Conservation (phyloP, 2,329 filamentous ascomycete species). For the Epichloe amarillans region DNA sequence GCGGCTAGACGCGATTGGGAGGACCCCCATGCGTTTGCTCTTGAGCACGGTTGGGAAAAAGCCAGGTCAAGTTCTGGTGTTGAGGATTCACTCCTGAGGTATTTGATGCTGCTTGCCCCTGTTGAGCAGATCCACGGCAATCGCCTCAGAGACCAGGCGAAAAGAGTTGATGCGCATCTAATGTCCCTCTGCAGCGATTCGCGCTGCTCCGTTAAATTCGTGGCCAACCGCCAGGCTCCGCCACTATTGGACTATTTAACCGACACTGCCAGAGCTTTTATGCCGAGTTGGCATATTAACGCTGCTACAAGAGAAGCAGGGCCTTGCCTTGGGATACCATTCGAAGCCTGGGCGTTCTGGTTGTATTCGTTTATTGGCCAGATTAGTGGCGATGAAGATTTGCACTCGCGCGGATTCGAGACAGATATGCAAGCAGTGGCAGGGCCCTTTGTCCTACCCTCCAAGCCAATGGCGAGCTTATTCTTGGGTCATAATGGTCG, state of each 20-base stretch:
- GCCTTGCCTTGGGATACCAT: constrained; percentile 22
- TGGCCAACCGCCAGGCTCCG: constrained; percentile 17
- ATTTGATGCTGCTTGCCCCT: constrained; percentile 22
- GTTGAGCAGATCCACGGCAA: constrained; percentile 13
- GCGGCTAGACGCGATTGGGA: constrained; percentile 24
- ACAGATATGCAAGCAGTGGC: constrained; percentile 17
- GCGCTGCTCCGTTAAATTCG: constrained; percentile 19
- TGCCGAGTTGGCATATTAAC: constrained; percentile 18
- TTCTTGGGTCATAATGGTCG: constrained; percentile 24
- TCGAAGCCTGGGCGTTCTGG: constrained; percentile 29
- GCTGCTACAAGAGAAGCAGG: constrained; percentile 15
- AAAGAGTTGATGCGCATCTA: constrained; percentile 23
- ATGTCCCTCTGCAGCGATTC: constrained; percentile 21
- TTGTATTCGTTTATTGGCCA: constrained; percentile 27
- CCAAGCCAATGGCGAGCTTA: constrained; percentile 23
- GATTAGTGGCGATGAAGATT: constrained; percentile 21
- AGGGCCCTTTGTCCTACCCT: constrained; percentile 25
- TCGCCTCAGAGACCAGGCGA: constrained; percentile 15
- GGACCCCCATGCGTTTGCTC: constrained; percentile 11
- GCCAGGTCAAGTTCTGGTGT: constrained; percentile 12
- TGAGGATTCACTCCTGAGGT: constrained; percentile 21
- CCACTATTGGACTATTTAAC: constrained; percentile 21
- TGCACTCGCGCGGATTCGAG: constrained; percentile 11
- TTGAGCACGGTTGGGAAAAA: constrained; percentile 21
- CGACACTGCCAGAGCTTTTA: constrained; percentile 18